Percentiles rank a stretch among this genome's conserved stretches.
These are phyloP conservation scores for Coemansia reversa DNA, from an alignment of 192 early-diverging fungal species.

Conservation along the genomic window DNA sequence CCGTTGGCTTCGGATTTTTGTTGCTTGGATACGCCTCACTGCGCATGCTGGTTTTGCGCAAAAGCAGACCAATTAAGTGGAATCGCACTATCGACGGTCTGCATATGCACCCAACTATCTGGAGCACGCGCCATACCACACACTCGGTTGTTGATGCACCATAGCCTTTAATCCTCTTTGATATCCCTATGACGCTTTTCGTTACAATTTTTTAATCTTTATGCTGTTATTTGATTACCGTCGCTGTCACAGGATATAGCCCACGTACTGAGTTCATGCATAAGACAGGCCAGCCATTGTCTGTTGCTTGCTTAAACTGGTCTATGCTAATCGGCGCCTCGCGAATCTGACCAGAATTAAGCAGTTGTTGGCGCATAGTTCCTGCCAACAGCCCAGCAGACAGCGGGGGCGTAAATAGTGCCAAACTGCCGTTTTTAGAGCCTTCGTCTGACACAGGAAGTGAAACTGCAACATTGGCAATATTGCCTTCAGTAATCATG, in stretches of 20 bases:
- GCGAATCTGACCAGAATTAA: constrained; percentile 22
- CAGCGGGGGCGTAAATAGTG: constrained; percentile 28
- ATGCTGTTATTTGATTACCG: not conserved
- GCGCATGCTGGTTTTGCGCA: constrained; percentile 64
- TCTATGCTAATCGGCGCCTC: constrained; percentile 34
- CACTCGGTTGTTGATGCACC: constrained; percentile 22
- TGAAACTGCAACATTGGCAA: constrained; percentile 45
- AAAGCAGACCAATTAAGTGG: constrained; percentile 62
- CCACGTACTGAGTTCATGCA: constrained; percentile 55
- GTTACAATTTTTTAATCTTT: not conserved
- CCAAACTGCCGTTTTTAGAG: constrained; percentile 7
- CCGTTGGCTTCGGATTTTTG: constrained; percentile 77
- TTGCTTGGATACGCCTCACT: constrained; percentile 73
- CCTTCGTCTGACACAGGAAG: not conserved
- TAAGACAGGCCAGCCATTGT: constrained; percentile 34
- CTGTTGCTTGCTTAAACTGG: constrained; percentile 25
- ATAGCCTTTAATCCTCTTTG: not conserved
- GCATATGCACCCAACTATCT: constrained; percentile 81
- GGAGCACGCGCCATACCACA: constrained; percentile 46
- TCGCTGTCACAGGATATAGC: constrained; percentile 17
- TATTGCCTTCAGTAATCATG: constrained; percentile 36
- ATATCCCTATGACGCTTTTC: not conserved
- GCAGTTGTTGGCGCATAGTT: constrained; percentile 35
- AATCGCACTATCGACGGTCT: constrained; percentile 80
- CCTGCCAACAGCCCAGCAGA: constrained; percentile 32